Conservation (phyloP, 2,329 filamentous ascomycete species). For the Aspergillus sp. region DNA sequence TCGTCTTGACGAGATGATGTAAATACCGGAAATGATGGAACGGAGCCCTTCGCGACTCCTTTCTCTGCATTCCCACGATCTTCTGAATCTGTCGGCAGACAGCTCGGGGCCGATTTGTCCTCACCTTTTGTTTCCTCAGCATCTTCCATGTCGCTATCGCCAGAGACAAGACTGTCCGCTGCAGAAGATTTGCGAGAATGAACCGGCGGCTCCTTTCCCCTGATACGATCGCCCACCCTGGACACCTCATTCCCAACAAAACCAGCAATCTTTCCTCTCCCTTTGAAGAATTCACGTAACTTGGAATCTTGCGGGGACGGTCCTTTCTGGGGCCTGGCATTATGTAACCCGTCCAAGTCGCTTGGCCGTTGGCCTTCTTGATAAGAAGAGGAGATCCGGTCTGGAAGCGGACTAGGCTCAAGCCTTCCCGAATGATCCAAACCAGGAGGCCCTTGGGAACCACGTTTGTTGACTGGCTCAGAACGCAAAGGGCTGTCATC, state of each 20-base stretch:
- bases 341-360: conserved; percentile 15
- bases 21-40: conserved; percentile 43
- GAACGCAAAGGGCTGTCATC: conserved; percentile 13
- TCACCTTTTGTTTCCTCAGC: conserved; percentile 25
- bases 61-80: conserved; percentile 26
- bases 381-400: conserved; percentile 16
- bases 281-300: conserved; percentile 68
- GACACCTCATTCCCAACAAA: conserved; percentile 58
- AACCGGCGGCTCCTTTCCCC: conserved; percentile 45
- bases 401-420: conserved; percentile 21
- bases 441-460: conserved; percentile 8
- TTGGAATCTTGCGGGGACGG: conserved; percentile 43
- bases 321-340: conserved; percentile 19
- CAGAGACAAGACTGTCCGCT: conserved; percentile 37
- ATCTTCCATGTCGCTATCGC: conserved; percentile 40
- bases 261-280: conserved; percentile 58
- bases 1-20: conserved; percentile 39
- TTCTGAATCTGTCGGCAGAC: conserved; percentile 27
- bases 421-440: conserved; percentile 11
- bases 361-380: conserved; percentile 13
- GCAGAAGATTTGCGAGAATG: conserved; percentile 37
- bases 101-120: conserved; percentile 18
- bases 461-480: conserved; percentile 10
- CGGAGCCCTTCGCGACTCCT: conserved; percentile 30
- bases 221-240: conserved; percentile 51